Evolutionary conservation across 179 eudicot genomes (phyloP).

Genomic region (Amaranthus tricolor): DNA sequence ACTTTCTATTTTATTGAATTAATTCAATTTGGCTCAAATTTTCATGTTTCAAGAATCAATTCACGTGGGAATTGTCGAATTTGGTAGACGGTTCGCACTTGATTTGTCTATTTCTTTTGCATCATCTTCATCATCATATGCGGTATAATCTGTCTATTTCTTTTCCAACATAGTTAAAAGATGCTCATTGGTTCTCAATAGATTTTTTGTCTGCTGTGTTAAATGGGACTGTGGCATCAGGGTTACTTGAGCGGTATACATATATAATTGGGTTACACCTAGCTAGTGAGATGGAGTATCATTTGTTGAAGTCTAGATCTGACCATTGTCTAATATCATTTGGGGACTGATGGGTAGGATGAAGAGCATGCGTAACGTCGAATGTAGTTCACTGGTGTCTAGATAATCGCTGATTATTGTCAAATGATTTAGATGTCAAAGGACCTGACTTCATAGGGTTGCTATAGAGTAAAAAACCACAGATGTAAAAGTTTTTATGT

Average conservation of each 20-base stretch:
- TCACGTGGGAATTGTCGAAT: no score
- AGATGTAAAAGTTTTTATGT: background rate
- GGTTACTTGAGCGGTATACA: background rate
- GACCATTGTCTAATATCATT: background rate
- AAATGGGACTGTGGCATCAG: background rate
- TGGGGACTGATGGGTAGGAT: background rate
- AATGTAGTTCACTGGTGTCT: background rate
- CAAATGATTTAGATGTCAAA: background rate
- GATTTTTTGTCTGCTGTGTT: background rate
- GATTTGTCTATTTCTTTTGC: no score
- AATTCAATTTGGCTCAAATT: no score
- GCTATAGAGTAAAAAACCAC: background rate
- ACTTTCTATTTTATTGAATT: no score
- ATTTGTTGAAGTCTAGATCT: background rate
- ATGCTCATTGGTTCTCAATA: background rate
- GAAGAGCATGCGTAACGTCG: background rate
- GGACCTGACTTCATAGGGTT: background rate
- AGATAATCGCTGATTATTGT: background rate
- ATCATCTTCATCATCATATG: no score
- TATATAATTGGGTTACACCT: background rate
- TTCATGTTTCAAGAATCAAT: no score
- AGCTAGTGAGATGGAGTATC: background rate
- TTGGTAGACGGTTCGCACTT: no score
- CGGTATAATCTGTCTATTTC: background rate
- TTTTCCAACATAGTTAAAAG: background rate